Base-by-base conservation (phyloP, 2,329 filamentous ascomycete genomes). In the Pestalotiopsis sp. region DNA sequence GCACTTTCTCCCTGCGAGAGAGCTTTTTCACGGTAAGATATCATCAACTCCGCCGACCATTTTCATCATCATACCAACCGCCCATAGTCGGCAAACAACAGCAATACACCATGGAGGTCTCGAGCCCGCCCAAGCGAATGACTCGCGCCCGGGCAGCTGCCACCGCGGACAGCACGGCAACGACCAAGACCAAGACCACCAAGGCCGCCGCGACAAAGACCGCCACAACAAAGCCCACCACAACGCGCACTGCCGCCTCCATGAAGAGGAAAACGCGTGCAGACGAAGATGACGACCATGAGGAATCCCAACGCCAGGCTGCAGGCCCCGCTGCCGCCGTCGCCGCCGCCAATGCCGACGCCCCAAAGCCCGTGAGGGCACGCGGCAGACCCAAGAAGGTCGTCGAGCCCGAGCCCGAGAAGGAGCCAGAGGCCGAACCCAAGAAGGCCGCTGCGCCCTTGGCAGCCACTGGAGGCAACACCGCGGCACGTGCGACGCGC, bases 91-190 rank as follows among this genome's bases (percentile, higher is more conserved):
- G 20, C 58, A 60, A 40, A 60, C 38, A 30, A 24, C 48, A 52
- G 10, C 62, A n/a, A 24, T 30, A 67, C 72, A 81, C 64, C 70
- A 88, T 89, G 86, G 84, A 86, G 71, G 78, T 79, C 65, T 77
- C 81, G 71, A 88, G 85, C 68, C 86, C 87, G 64, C 87, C 87
- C 44, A 88, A 88, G 78, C 85, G 87, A 71, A 83, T 89, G 74
- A 89, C 87, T 70, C 84, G 87, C 71, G 81, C 83, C 58, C 75
- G 81, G 72, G 82, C 81, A 68, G 81, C 82, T 61, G 80, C 81
- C 48, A 81, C 80, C 70, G 75, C 75, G 61, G 72, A 74, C 26
- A 70, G 73, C 48, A 62, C 71, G 64, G 72, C 75, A 7, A 69
- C 76, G 30, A 85, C 85, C 71, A 81, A 85, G 67, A 80, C 84